Conservation (phyloP, 441 rosid species). For the Jatropha multifida region DNA sequence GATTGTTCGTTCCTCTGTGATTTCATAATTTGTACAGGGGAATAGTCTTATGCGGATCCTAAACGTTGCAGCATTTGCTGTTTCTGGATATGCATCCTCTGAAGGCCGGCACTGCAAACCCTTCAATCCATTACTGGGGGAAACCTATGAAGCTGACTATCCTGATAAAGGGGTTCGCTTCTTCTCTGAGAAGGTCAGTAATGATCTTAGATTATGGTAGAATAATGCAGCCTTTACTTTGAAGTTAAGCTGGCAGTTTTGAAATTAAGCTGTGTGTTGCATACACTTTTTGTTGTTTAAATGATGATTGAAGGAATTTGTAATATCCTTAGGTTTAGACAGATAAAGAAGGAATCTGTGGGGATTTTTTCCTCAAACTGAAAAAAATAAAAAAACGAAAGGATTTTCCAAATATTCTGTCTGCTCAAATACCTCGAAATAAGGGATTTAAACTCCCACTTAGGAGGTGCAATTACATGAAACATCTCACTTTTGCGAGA, state of each 20-base stretch:
- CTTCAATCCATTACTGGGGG: conserved; percentile 96
- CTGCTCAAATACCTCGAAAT: neutral
- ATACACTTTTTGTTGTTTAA: neutral
- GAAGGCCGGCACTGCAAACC: conserved; percentile 98
- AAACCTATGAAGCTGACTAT: conserved; percentile 96
- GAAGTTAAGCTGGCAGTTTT: neutral
- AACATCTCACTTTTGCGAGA: too few relatives aligned
- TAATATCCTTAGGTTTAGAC: neutral
- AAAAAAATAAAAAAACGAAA: too few relatives aligned
- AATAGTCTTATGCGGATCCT: conserved; percentile 69
- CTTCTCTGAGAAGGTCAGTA: conserved; percentile 92
- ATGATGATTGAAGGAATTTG: neutral
- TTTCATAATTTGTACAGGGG: conserved; percentile 49
- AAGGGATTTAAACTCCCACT: neutral
- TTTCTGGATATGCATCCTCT: conserved; percentile 96
- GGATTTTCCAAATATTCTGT: neutral
- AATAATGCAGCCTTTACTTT: conserved; percentile 10
- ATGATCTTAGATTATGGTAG: neutral
- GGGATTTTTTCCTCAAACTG: neutral
- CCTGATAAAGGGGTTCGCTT: conserved; percentile 90
- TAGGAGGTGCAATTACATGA: neutral
- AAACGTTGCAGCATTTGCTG: conserved; percentile 94
- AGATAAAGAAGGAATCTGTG: neutral
- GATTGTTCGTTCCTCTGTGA: conserved; percentile 1
- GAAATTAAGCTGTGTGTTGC: neutral